Evolutionary conservation across 352 stramenopile species (phyloP).

Genomic region (Globisporangium orthogonon): DNA sequence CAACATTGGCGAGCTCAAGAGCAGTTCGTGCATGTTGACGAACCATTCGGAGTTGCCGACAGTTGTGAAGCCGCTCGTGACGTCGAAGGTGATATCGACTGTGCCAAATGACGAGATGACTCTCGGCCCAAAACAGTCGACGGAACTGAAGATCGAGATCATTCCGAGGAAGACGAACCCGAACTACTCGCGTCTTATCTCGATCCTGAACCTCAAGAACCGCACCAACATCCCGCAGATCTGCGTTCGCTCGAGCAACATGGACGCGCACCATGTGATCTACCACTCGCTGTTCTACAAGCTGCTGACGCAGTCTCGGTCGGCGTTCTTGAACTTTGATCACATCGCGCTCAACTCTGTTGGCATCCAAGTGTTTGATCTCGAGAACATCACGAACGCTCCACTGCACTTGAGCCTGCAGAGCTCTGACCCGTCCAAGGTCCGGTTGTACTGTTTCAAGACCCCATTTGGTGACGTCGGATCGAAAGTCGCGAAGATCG

Average conservation of each 20-base stretch:
- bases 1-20: constrained; percentile 87
- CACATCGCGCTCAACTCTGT: constrained; percentile 80
- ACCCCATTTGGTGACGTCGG: constrained; percentile 26
- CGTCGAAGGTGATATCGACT: constrained; percentile 86
- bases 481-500: constrained; percentile 12
- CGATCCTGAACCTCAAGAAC: constrained; percentile 85
- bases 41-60: constrained; percentile 87
- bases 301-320: constrained; percentile 75
- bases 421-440: constrained; percentile 62
- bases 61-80: constrained; percentile 81
- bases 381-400: constrained; percentile 87
- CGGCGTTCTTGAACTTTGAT: constrained; percentile 86
- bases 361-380: constrained; percentile 83
- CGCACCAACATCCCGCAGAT: constrained; percentile 82
- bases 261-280: constrained; percentile 88
- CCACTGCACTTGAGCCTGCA: constrained; percentile 74
- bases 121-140: constrained; percentile 81
- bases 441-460: constrained; percentile 72
- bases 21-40: constrained; percentile 81
- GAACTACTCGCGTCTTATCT: constrained; percentile 86
- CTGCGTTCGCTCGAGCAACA: constrained; percentile 87
- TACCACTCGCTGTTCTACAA: constrained; percentile 91
- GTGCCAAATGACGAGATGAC: constrained; percentile 86
- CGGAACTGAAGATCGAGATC: constrained; percentile 87
- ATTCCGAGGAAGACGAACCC: constrained; percentile 87